These are phyloP conservation scores for Aspergillus proliferans DNA, from an alignment of 2,329 filamentous ascomycete species.

Conservation along the genomic window DNA sequence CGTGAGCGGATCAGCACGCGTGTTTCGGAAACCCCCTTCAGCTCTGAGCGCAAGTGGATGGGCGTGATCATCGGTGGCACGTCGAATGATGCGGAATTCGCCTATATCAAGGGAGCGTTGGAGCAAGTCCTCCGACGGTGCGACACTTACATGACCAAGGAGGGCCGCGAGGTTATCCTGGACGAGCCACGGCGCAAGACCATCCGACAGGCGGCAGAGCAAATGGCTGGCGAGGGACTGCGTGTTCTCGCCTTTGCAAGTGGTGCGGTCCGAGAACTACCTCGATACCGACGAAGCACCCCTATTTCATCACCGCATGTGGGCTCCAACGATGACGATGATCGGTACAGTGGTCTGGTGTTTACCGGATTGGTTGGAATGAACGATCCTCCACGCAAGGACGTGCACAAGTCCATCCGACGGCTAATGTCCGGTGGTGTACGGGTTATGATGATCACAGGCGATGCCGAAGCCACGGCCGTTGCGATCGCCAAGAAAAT, in stretches of 20 bases:
- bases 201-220: slow-evolving; percentile 71
- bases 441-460: slow-evolving; percentile 98
- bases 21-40: slow-evolving; percentile 84
- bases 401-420: slow-evolving; percentile 82
- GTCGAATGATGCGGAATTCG: slow-evolving; percentile 62
- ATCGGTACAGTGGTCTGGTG: slow-evolving; percentile 72
- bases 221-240: slow-evolving; percentile 82
- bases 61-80: slow-evolving; percentile 71
- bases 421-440: slow-evolving; percentile 89
- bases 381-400: slow-evolving; percentile 90
- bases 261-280: slow-evolving; percentile 56
- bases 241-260: slow-evolving; percentile 91
- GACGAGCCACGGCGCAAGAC: slow-evolving; percentile 69
- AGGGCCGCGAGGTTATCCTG: slow-evolving; percentile 78
- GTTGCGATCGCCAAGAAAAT: slow-evolving; percentile 89
- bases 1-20: slow-evolving; percentile 78
- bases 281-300: slow-evolving; percentile 40
- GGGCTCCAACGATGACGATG: slow-evolving; percentile 52
- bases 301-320: slow-evolving; percentile 28
- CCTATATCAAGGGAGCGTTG: slow-evolving; percentile 92
- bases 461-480: slow-evolving; percentile 90
- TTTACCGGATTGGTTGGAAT: slow-evolving; percentile 94
- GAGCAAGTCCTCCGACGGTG: slow-evolving; percentile 81
- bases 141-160: slow-evolving; percentile 80
- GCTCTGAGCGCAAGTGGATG: slow-evolving; percentile 99